Percentiles rank a stretch among this genome's conserved stretches.
Conservation (phyloP, 306 rosid genomes). For the Sechiopsis laciniata region DNA sequence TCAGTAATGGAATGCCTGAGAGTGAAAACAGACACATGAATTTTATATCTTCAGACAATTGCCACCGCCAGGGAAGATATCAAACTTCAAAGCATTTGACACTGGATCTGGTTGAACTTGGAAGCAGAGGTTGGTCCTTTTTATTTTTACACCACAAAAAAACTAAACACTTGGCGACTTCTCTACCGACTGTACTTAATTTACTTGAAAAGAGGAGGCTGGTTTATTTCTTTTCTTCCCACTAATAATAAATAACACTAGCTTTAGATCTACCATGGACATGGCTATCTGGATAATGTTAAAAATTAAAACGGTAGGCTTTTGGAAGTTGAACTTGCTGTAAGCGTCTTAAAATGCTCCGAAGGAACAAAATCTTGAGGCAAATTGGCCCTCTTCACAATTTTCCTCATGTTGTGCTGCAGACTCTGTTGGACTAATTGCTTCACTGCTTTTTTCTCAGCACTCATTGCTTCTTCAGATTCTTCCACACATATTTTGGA, state of each 20-base stretch:
- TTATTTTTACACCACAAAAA: not conserved
- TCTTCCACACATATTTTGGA: slow-evolving; percentile 40
- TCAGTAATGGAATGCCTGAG: too few relatives aligned
- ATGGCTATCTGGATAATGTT: slow-evolving; percentile 30
- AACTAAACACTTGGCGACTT: not conserved
- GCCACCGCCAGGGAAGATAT: slow-evolving; percentile 7
- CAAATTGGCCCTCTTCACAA: slow-evolving; percentile 89
- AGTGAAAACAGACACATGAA: not conserved
- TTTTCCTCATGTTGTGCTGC: slow-evolving; percentile 85
- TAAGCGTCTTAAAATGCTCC: slow-evolving; percentile 59
- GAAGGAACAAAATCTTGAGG: slow-evolving; percentile 79
- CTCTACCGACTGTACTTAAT: not conserved
- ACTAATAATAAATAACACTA: not conserved
- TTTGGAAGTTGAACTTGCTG: slow-evolving; percentile 79
- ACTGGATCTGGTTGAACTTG: slow-evolving; percentile 4
- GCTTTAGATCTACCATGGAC: slow-evolving; percentile 23
- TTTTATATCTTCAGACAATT: not conserved
- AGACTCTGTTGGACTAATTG: slow-evolving; percentile 90
- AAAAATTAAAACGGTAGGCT: slow-evolving; percentile 88
- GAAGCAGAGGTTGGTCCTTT: not conserved
- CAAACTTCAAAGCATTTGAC: not conserved
- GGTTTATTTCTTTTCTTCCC: not conserved
- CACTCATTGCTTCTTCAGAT: slow-evolving; percentile 63
- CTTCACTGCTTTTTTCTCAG: slow-evolving; percentile 93
- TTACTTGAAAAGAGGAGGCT: not conserved